These are phyloP conservation scores for Tolypocladium tropicale DNA, from an alignment of 2,329 filamentous ascomycete species.

Conservation along the genomic window DNA sequence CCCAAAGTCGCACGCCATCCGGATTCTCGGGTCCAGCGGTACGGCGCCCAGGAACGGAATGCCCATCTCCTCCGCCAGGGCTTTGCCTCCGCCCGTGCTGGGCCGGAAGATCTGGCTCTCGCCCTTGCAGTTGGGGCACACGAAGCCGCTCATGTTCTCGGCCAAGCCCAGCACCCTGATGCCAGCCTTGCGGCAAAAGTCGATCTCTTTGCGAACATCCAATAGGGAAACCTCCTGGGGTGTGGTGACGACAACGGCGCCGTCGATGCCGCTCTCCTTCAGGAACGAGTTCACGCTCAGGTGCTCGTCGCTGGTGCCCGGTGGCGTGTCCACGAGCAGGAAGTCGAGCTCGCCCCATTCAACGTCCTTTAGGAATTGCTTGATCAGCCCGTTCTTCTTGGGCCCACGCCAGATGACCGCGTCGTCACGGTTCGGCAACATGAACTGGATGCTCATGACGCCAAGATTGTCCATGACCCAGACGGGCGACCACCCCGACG, in stretches of 20 bases:
- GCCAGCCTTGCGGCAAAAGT: slow-evolving; percentile 91
- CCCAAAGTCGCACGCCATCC: slow-evolving; percentile 93
- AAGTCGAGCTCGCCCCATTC: slow-evolving; percentile 96
- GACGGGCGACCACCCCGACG: slow-evolving; percentile 84
- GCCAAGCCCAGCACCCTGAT: slow-evolving; percentile 83
- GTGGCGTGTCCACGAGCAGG: slow-evolving; percentile 87
- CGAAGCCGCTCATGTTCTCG: slow-evolving; percentile 97
- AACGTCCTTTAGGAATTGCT: slow-evolving; percentile 95
- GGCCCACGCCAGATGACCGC: slow-evolving; percentile 95
- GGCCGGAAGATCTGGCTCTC: slow-evolving; percentile 79
- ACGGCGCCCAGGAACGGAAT: slow-evolving; percentile 86
- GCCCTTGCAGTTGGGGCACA: slow-evolving; percentile 84
- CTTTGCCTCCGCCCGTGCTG: slow-evolving; percentile 77
- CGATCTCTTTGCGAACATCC: slow-evolving; percentile 93
- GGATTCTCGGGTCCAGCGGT: slow-evolving; percentile 84
- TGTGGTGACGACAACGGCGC: slow-evolving; percentile 86
- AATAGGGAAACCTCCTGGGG: slow-evolving; percentile 89
- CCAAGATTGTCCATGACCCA: slow-evolving; percentile 92
- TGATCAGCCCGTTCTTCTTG: slow-evolving; percentile 98
- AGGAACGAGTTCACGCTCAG: slow-evolving; percentile 86
- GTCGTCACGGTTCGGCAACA: slow-evolving; percentile 88
- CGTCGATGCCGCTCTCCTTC: slow-evolving; percentile 84
- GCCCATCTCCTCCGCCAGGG: slow-evolving; percentile 72
- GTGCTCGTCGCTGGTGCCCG: slow-evolving; percentile 92
- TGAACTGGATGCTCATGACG: slow-evolving; percentile 97